Conservation (phyloP, 768 basidiomycete genomes). For the Lactarius sp. region DNA sequence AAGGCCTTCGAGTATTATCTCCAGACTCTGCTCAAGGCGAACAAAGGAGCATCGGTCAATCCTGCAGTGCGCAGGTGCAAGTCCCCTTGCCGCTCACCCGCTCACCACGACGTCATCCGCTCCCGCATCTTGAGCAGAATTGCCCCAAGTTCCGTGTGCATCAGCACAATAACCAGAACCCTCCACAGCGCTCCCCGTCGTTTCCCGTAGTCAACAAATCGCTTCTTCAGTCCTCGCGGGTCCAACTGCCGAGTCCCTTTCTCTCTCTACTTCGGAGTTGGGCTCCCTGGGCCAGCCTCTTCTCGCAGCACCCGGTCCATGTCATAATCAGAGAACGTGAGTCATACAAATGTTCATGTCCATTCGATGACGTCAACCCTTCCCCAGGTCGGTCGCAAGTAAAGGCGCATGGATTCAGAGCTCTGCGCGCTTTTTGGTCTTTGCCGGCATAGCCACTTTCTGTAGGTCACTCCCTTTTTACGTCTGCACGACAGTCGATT, state of each 20-base stretch:
- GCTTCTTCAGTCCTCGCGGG: slow-evolving; percentile 38
- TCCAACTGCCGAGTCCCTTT: not conserved
- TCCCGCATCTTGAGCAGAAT: not conserved
- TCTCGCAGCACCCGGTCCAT: slow-evolving; percentile 59
- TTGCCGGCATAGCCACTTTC: slow-evolving; percentile 54
- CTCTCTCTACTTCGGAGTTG: not conserved
- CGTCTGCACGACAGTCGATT: not conserved
- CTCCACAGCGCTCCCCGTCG: not conserved
- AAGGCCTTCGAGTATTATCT: slow-evolving; percentile 76
- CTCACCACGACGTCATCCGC: slow-evolving; percentile 11
- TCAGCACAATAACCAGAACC: slow-evolving; percentile 1
- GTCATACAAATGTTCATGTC: slow-evolving; percentile 29
- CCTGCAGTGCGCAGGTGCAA: slow-evolving; percentile 68
- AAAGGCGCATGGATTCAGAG: slow-evolving; percentile 64
- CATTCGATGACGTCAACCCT: not conserved
- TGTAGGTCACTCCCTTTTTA: slow-evolving; percentile 43
- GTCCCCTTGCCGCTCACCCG: slow-evolving; percentile 42
- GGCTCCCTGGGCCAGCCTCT: slow-evolving; percentile 28
- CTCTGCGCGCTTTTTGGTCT: slow-evolving; percentile 56
- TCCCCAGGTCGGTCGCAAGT: slow-evolving; percentile 37
- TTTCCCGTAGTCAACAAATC: slow-evolving; percentile 39
- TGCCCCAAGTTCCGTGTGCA: slow-evolving; percentile 8
- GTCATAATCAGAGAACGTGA: slow-evolving; percentile 80
- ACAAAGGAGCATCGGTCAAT: slow-evolving; percentile 51
- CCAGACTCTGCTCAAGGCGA: slow-evolving; percentile 57